These are phyloP conservation scores for Fonsecaea pedrosoi DNA, from an alignment of 2,329 filamentous ascomycete species.

Conservation along the genomic window DNA sequence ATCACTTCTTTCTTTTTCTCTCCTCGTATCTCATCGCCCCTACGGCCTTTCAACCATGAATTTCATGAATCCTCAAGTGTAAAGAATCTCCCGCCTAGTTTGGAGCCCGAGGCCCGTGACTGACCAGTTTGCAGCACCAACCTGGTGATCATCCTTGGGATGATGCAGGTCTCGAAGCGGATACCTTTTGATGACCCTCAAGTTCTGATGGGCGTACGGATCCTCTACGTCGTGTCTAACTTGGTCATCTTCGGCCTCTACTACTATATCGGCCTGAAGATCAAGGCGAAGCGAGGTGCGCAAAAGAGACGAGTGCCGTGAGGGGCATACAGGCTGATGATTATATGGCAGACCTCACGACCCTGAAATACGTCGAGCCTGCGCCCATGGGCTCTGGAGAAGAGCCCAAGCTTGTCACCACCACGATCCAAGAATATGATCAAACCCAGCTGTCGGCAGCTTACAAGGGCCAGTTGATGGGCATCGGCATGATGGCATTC, in stretches of 20 bases:
- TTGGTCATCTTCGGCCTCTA: constrained; percentile 84
- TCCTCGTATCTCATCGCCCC: not conserved
- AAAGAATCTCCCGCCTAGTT: not conserved
- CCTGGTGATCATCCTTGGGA: constrained; percentile 91
- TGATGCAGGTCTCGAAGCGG: constrained; percentile 98
- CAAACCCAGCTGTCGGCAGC: constrained; percentile 79
- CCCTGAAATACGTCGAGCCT: constrained; percentile 98
- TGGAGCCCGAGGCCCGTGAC: constrained; percentile 14
- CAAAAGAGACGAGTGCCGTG: not conserved
- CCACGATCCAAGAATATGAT: constrained; percentile 96
- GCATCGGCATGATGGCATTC: constrained; percentile 94
- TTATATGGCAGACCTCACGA: constrained; percentile 77
- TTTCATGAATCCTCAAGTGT: constrained; percentile 32
- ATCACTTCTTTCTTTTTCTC: not conserved
- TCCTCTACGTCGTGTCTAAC: constrained; percentile 73
- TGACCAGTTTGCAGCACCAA: constrained; percentile 71
- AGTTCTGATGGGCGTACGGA: constrained; percentile 69
- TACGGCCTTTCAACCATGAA: constrained; percentile 23
- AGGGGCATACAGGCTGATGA: not conserved
- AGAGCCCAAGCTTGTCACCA: constrained; percentile 94
- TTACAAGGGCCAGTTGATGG: constrained; percentile 93
- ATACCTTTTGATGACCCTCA: constrained; percentile 91
- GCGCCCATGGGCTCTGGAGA: constrained; percentile 90
- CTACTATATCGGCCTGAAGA: constrained; percentile 80
- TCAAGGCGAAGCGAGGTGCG: constrained; percentile 97